phyloP scores from a whole-genome alignment of 495 filamentous ascomycete species.

The Trichoderma orchidacearum region DNA sequence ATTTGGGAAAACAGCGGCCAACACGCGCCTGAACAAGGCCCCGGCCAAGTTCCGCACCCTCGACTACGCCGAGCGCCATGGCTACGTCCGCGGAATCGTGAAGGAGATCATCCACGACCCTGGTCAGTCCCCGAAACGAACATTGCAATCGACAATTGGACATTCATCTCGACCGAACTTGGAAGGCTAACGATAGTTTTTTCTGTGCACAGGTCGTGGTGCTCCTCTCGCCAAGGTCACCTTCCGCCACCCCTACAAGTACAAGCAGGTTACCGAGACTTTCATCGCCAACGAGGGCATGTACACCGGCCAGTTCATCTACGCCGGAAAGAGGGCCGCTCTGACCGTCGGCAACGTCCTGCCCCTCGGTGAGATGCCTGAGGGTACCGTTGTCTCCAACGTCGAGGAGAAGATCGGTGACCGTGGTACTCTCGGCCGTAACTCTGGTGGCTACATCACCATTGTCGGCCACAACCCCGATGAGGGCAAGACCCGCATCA shows the following conservation, averaged over 20 bases:
- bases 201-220: constrained; percentile 43
- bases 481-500: constrained; percentile 98
- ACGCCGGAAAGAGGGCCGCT: constrained; percentile 94
- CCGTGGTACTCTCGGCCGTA: constrained; percentile 87
- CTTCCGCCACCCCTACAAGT: constrained; percentile 87
- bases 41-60: constrained; percentile 84
- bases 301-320: constrained; percentile 99
- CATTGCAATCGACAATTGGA: neutral
- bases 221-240: constrained; percentile 91
- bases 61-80: constrained; percentile 91
- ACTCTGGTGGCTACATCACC: constrained; percentile 98
- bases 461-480: constrained; percentile 98
- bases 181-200: neutral
- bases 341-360: constrained; percentile 96
- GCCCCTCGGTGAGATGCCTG: constrained; percentile 81
- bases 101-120: constrained; percentile 99
- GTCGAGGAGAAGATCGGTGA: constrained; percentile 98
- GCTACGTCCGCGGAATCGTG: constrained; percentile 91
- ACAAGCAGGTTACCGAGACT: constrained; percentile 82
- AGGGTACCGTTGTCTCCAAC: constrained; percentile 97
- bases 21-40: constrained; percentile 5
- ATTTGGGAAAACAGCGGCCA: constrained; percentile 1
- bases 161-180: neutral
- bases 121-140: constrained; percentile 29
- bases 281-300: constrained; percentile 99